These are phyloP conservation scores for Nymphaea colorata DNA, from an alignment of 164 flowering plant genomes.

Conservation along the genomic window DNA sequence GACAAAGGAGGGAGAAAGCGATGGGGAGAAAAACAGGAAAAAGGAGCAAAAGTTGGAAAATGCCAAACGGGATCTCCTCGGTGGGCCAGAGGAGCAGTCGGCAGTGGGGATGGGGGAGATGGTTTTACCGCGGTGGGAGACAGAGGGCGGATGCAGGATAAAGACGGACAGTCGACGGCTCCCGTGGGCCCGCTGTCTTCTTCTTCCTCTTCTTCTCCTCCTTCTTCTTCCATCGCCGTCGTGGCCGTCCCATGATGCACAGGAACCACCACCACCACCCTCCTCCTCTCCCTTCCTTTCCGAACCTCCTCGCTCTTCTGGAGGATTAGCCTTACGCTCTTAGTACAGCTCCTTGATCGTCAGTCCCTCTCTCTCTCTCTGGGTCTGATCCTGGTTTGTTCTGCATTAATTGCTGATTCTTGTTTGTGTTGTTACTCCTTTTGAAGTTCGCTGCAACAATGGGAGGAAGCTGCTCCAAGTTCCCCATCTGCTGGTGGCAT, in stretches of 20 bases:
- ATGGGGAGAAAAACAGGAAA: background rate
- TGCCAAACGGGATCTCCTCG: background rate
- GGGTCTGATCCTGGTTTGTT: background rate
- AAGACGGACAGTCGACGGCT: background rate
- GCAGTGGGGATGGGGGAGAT: too few species aligned
- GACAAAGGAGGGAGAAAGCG: background rate
- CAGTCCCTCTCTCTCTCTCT: slow-evolving; percentile 3
- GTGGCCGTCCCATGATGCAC: too few species aligned
- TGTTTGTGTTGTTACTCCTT: too few species aligned
- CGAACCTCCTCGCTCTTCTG: too few species aligned
- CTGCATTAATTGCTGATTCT: background rate
- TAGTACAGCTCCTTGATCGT: background rate
- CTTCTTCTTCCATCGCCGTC: background rate
- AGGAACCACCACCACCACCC: too few species aligned
- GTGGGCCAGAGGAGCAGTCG: background rate
- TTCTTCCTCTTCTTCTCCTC: background rate
- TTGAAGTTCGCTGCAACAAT: slow-evolving; percentile 13
- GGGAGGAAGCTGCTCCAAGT: slow-evolving; percentile 78
- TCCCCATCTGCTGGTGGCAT: slow-evolving; percentile 70
- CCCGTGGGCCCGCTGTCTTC: background rate
- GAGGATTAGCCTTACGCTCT: background rate
- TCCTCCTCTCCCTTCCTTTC: too few species aligned
- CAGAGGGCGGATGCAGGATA: background rate
- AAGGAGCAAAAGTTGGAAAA: background rate
- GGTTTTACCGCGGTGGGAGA: background rate